A percentile compares a stretch with the other conserved stretches of the same genome.
These are phyloP conservation scores for Ustilago lituana DNA, from an alignment of 1,284 basidiomycete species.

Conservation along the genomic window DNA sequence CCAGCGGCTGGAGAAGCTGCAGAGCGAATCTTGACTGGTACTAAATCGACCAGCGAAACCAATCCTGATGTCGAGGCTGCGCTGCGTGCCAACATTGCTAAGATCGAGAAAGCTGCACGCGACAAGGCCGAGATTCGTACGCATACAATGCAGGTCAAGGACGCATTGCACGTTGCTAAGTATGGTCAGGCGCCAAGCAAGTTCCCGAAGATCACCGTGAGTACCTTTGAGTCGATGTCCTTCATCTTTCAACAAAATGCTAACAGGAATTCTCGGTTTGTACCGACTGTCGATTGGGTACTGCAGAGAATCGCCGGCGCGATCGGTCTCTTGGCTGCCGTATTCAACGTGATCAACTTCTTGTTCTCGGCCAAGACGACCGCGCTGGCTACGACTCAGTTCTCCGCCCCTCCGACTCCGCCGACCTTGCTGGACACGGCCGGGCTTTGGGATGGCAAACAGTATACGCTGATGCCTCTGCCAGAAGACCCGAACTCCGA, in stretches of 20 bases:
- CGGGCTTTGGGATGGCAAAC: constrained; percentile 21
- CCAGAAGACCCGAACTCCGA: constrained; percentile 7
- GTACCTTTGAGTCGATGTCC: too few species aligned
- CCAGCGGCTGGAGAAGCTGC: not conserved
- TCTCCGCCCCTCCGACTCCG: constrained; percentile 28
- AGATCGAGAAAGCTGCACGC: not conserved
- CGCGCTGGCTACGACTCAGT: constrained; percentile 17
- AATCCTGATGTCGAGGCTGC: not conserved
- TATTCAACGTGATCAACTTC: constrained; percentile 31
- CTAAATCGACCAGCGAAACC: not conserved
- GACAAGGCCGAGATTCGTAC: not conserved
- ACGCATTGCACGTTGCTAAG: constrained; percentile 24
- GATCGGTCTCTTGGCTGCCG: constrained; percentile 20
- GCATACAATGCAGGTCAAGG: constrained; percentile 16
- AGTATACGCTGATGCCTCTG: constrained; percentile 12
- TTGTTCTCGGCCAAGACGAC: constrained; percentile 34
- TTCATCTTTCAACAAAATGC: too few species aligned
- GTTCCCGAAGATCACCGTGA: constrained; percentile 31
- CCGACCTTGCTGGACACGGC: constrained; percentile 34
- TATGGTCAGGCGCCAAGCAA: constrained; percentile 24
- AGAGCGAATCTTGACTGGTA: not conserved
- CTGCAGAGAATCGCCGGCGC: constrained; percentile 9
- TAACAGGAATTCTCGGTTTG: too few species aligned
- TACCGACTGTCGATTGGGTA: too few species aligned
- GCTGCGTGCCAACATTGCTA: not conserved